Conservation (phyloP, 2,329 filamentous ascomycete species). For the Colletotrichum destructivum region DNA sequence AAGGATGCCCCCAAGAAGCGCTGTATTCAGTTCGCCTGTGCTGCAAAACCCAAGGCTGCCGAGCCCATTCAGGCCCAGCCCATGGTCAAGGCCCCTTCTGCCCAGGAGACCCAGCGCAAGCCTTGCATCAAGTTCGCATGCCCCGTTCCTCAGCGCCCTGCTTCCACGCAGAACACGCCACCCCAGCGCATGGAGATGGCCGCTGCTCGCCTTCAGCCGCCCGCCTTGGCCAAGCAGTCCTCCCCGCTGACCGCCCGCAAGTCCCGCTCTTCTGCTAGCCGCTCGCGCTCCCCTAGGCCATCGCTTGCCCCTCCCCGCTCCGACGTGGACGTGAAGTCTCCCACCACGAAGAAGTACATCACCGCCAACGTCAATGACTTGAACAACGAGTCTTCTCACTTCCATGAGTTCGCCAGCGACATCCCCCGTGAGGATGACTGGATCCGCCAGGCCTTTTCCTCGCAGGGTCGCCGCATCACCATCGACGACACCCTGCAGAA, state of each 20-base stretch:
- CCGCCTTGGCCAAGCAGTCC: conserved; percentile 9
- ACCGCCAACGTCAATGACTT: conserved; percentile 66
- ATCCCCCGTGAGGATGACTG: conserved; percentile 89
- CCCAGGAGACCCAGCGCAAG: conserved; percentile 64
- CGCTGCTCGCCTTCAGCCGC: conserved; percentile 26
- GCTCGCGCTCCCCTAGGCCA: conserved; percentile 44
- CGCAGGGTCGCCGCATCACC: conserved; percentile 80
- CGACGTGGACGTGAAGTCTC: conserved; percentile 56
- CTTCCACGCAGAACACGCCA: conserved; percentile 57
- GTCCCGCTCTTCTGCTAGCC: conserved; percentile 43
- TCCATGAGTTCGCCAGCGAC: conserved; percentile 94
- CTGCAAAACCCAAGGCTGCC: conserved; percentile 64
- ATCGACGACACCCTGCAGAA: conserved; percentile 91
- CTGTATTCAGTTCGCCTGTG: conserved; percentile 94
- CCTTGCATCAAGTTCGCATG: conserved; percentile 84
- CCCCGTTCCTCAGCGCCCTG: conserved; percentile 63
- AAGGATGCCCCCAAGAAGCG: conserved; percentile 74
- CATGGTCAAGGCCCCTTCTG: conserved; percentile 52
- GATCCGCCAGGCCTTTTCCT: conserved; percentile 79
- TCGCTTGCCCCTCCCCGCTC: conserved; percentile 52
- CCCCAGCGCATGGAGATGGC: conserved; percentile 46
- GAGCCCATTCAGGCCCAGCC: conserved; percentile 49
- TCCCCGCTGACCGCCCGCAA: conserved; percentile 48
- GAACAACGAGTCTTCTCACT: conserved; percentile 72
- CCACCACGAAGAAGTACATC: conserved; percentile 63